Conservation (phyloP, 768 basidiomycete species). For the Agaricus blazei region DNA sequence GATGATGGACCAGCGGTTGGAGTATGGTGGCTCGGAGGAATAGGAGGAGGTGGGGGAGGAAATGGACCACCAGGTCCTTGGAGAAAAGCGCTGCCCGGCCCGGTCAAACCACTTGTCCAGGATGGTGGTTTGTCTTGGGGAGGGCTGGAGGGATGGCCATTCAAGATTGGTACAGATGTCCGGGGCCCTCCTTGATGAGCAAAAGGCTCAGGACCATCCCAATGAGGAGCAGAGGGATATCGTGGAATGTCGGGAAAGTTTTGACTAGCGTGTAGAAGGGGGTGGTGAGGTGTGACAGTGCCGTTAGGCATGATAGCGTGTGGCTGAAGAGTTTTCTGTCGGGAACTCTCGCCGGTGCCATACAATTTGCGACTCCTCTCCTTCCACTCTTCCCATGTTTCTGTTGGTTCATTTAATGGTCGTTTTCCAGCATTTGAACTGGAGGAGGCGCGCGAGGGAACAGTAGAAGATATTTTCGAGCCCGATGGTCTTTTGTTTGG, state of each 20-base stretch:
- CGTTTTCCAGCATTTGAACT: neutral
- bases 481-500: neutral
- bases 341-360: conserved; percentile 3
- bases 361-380: conserved; percentile 16
- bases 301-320: neutral
- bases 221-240: neutral
- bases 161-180: conserved; percentile 9
- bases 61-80: conserved; percentile 38
- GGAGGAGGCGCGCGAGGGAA: neutral
- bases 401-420: neutral
- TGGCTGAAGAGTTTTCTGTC: neutral
- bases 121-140: conserved; percentile 14
- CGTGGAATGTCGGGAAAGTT: conserved; percentile 6
- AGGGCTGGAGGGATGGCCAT: conserved; percentile 7
- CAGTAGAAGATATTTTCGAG: neutral
- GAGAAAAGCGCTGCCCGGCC: conserved; percentile 46
- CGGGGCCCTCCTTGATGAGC: neutral
- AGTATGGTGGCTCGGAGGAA: neutral
- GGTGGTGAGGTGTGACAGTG: conserved; percentile 2
- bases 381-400: conserved; percentile 10
- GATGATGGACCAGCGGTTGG: conserved; percentile 2
- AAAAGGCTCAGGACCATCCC: neutral
- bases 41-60: conserved; percentile 19
- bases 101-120: conserved; percentile 36
- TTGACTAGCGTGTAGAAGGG: conserved; percentile 6